Percentiles rank a stretch among this genome's conserved stretches.
Conservation (phyloP, 2,329 filamentous ascomycete genomes). For the Colletotrichum chrysophilum region DNA sequence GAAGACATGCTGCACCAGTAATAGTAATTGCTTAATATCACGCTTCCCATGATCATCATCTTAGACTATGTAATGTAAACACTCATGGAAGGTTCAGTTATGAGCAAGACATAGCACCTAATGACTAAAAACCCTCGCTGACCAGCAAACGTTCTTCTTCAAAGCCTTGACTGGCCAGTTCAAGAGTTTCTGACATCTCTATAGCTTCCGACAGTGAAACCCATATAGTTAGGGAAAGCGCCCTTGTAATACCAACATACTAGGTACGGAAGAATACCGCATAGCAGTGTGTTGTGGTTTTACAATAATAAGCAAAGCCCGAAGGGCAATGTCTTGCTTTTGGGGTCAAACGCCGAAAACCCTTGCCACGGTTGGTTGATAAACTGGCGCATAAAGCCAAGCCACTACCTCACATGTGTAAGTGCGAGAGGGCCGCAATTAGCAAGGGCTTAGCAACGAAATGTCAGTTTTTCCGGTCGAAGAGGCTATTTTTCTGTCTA, state of each 20-base stretch:
- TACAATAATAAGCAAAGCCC: background rate
- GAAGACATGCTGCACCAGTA: background rate
- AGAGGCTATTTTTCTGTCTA: background rate
- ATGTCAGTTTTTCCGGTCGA: background rate
- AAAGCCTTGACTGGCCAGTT: no score
- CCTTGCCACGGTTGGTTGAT: background rate
- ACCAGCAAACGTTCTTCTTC: no score
- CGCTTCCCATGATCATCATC: background rate
- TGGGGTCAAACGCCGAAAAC: background rate
- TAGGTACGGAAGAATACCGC: no score
- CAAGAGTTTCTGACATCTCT: background rate
- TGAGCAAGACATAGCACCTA: background rate
- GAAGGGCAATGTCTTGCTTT: fast-evolving
- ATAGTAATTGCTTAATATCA: background rate
- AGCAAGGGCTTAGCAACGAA: background rate
- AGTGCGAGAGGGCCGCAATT: fast-evolving
- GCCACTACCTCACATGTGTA: background rate
- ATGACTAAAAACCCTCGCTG: no score
- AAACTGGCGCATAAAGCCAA: background rate
- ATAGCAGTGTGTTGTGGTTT: no score
- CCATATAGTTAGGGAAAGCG: background rate
- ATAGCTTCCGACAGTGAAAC: background rate
- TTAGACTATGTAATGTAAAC: background rate
- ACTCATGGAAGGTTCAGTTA: fast-evolving
- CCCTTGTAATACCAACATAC: background rate